Conservation (phyloP, 1,284 basidiomycete genomes). For the Leccinum solheimii region DNA sequence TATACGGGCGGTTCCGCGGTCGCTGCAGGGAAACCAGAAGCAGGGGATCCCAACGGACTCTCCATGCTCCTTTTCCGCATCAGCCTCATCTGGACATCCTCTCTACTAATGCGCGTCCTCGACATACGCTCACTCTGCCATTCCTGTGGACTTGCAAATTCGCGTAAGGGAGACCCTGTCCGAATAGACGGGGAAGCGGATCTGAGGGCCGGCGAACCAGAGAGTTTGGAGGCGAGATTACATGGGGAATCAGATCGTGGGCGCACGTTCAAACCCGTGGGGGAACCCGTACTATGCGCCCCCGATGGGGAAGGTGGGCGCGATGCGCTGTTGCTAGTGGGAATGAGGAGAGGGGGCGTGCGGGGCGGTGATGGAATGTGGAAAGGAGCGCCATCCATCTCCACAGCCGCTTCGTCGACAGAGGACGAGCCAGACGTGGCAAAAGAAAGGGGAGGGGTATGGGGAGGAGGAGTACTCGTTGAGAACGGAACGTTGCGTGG, state of each 20-base stretch:
- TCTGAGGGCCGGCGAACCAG: slow-evolving; percentile 23
- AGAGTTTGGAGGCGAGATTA: slow-evolving; percentile 13
- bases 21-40: slow-evolving; percentile 10
- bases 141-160: slow-evolving; percentile 25
- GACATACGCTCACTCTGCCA: slow-evolving; percentile 27
- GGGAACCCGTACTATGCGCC: slow-evolving; percentile 16
- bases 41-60: slow-evolving; percentile 35
- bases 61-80: slow-evolving; percentile 46
- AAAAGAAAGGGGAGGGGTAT: slow-evolving; percentile 21
- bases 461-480: slow-evolving; percentile 30
- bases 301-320: slow-evolving; percentile 15
- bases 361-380: slow-evolving; percentile 6
- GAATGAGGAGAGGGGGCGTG: slow-evolving; percentile 1
- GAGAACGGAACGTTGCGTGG: slow-evolving; percentile 25
- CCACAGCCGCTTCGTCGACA: slow-evolving; percentile 6
- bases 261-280: slow-evolving; percentile 12
- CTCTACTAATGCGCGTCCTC: slow-evolving; percentile 48
- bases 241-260: slow-evolving; percentile 28
- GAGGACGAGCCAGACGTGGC: slow-evolving; percentile 21
- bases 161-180: slow-evolving; percentile 33
- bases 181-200: slow-evolving; percentile 23
- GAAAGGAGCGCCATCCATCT: slow-evolving; percentile 5
- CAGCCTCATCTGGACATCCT: slow-evolving; percentile 53
- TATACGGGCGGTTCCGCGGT: neutral
- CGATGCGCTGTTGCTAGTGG: neutral